These are phyloP conservation scores for Calonectria honghensis DNA, from an alignment of 2,329 filamentous ascomycete genomes.

Conservation along the genomic window DNA sequence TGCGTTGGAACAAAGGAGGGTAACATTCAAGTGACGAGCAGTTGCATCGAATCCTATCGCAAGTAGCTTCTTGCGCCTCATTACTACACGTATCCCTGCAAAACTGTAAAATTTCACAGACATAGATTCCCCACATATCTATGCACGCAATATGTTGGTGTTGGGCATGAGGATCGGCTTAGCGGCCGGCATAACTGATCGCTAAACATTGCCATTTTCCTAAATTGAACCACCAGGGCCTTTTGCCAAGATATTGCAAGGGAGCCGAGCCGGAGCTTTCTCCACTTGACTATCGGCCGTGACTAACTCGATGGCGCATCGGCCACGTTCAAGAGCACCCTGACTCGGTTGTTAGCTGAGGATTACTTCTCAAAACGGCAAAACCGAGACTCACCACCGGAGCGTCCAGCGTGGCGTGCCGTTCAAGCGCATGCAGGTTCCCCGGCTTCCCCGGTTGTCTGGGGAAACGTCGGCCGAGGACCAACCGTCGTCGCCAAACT, in stretches of 20 bases:
- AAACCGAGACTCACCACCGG: conserved; percentile 72
- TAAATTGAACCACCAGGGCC: background rate
- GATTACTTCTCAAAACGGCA: background rate
- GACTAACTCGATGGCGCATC: conserved; percentile 14
- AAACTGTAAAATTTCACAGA: background rate
- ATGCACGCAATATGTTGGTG: background rate
- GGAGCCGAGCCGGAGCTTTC: background rate
- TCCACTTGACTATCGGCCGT: background rate
- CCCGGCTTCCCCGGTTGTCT: conserved; percentile 76
- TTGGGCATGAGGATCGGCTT: background rate
- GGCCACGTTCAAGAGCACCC: conserved; percentile 49
- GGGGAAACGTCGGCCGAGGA: conserved; percentile 78
- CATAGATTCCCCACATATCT: background rate
- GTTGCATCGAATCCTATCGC: background rate
- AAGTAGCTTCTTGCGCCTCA: background rate
- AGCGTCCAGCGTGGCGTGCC: conserved; percentile 73
- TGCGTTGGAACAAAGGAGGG: background rate
- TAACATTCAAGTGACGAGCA: background rate
- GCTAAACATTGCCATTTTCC: background rate
- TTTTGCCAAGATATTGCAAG: background rate
- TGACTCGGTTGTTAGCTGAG: conserved; percentile 24
- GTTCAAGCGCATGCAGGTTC: conserved; percentile 77
- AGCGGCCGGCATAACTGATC: background rate
- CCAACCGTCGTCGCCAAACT: conserved; percentile 70
- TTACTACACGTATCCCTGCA: background rate